Percentiles rank a stretch among this genome's conserved stretches.
These are phyloP conservation scores for Blastobotrys niveus DNA, from an alignment of 1,139 yeast species.

Conservation along the genomic window DNA sequence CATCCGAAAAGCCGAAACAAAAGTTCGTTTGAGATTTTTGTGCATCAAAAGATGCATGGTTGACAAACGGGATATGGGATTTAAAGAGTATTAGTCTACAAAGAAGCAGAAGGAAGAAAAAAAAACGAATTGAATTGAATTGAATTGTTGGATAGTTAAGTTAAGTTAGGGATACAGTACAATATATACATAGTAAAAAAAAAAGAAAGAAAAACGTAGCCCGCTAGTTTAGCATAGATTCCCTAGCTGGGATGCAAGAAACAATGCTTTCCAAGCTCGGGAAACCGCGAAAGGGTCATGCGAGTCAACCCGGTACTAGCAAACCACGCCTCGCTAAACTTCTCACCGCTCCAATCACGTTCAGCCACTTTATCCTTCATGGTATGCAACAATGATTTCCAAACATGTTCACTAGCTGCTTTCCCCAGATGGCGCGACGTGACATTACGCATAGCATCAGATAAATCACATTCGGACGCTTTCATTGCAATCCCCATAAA, in stretches of 20 bases:
- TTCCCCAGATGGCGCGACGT: slow-evolving; percentile 6
- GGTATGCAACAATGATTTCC: slow-evolving; percentile 12
- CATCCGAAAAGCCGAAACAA: too few relatives aligned
- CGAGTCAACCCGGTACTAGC: slow-evolving; percentile 10
- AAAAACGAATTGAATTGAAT: neutral
- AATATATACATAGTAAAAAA: neutral
- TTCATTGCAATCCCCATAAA: slow-evolving; percentile 5
- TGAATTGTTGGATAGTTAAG: neutral
- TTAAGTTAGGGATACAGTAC: too few relatives aligned
- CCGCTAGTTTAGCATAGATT: neutral
- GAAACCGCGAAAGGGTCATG: neutral
- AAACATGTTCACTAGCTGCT: slow-evolving; percentile 11
- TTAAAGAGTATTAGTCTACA: neutral
- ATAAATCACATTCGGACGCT: slow-evolving; percentile 9
- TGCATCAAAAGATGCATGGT: too few relatives aligned
- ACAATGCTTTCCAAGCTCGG: slow-evolving; percentile 5
- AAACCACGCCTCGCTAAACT: slow-evolving; percentile 13
- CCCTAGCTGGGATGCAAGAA: neutral
- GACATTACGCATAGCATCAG: slow-evolving; percentile 9
- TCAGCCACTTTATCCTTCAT: slow-evolving; percentile 9
- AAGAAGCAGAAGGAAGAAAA: neutral
- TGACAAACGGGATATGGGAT: too few relatives aligned
- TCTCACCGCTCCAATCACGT: slow-evolving; percentile 6
- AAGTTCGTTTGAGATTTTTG: too few relatives aligned
- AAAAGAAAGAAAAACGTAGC: neutral